These are phyloP conservation scores for Hypoxylon intermedium DNA, from an alignment of 495 filamentous ascomycete species.

Conservation along the genomic window DNA sequence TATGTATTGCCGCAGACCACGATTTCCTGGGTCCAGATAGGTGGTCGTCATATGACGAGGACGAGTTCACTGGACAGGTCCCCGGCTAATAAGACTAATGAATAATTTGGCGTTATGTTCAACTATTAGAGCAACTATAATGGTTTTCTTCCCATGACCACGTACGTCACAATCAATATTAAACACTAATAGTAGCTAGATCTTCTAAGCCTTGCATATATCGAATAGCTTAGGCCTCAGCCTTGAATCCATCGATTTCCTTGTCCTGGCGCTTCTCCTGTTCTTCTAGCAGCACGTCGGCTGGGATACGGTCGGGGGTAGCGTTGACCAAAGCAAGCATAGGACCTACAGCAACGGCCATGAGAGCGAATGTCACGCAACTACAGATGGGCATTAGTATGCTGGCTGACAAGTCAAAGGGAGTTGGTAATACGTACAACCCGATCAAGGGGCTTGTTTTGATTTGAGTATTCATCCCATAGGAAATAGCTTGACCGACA, in stretches of 20 bases:
- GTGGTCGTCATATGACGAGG: too few relatives aligned
- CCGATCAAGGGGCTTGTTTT: slow-evolving; percentile 22
- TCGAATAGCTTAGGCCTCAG: slow-evolving; percentile 11
- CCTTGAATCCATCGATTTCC: slow-evolving; percentile 22
- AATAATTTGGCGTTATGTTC: too few relatives aligned
- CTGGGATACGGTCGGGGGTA: slow-evolving; percentile 34
- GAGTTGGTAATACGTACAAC: slow-evolving; percentile 19
- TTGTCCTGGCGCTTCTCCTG: slow-evolving; percentile 23
- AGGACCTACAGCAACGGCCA: slow-evolving; percentile 21
- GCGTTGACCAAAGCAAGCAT: slow-evolving; percentile 31
- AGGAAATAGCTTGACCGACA: slow-evolving; percentile 32
- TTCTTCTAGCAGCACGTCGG: slow-evolving; percentile 28
- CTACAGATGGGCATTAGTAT: slow-evolving; percentile 18
- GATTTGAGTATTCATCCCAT: slow-evolving; percentile 35
- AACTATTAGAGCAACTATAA: too few relatives aligned
- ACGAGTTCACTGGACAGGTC: too few relatives aligned
- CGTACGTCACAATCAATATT: too few relatives aligned
- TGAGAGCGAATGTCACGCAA: slow-evolving; percentile 32
- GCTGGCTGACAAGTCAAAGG: neutral
- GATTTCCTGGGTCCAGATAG: too few relatives aligned
- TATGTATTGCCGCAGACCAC: too few relatives aligned
- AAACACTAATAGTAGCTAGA: neutral
- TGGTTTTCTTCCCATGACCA: too few relatives aligned
- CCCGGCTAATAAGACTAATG: too few relatives aligned
- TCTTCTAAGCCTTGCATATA: slow-evolving; percentile 41